Evolutionary conservation across 2,329 filamentous ascomycete genomes (phyloP).

Genomic region (Trichoderma endophyticum): DNA sequence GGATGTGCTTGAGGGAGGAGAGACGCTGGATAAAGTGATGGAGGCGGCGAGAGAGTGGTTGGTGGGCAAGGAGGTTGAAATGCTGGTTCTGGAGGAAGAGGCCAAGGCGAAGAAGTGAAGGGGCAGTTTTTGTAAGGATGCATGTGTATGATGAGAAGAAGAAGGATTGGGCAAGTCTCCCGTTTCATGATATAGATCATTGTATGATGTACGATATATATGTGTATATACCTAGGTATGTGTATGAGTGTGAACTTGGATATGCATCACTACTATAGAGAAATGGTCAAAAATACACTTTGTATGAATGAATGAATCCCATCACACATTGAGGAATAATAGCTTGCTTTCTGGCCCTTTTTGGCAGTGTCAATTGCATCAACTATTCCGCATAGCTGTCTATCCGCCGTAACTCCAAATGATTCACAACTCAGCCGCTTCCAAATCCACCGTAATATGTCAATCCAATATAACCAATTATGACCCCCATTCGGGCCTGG

Average conservation of each 20-base stretch:
- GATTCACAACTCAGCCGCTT: background rate
- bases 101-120: slow-evolving; percentile 28
- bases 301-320: background rate
- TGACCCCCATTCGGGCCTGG: background rate
- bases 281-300: background rate
- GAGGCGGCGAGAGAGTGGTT: slow-evolving; percentile 75
- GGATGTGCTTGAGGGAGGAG: slow-evolving; percentile 71
- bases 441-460: background rate
- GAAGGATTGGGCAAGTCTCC: background rate
- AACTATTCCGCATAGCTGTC: background rate
- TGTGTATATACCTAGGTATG: background rate
- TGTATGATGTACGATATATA: background rate
- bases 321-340: background rate
- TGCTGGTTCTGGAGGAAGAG: slow-evolving; percentile 63
- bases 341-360: background rate
- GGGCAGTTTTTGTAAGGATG: background rate
- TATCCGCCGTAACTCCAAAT: background rate
- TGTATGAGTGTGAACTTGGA: background rate
- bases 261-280: background rate
- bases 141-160: background rate
- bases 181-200: background rate
- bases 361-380: background rate
- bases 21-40: slow-evolving; percentile 71
- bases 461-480: background rate
- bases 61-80: slow-evolving; percentile 68